These are phyloP conservation scores for Ustilaginoidea virens DNA, from an alignment of 2,329 filamentous ascomycete species.

Conservation along the genomic window DNA sequence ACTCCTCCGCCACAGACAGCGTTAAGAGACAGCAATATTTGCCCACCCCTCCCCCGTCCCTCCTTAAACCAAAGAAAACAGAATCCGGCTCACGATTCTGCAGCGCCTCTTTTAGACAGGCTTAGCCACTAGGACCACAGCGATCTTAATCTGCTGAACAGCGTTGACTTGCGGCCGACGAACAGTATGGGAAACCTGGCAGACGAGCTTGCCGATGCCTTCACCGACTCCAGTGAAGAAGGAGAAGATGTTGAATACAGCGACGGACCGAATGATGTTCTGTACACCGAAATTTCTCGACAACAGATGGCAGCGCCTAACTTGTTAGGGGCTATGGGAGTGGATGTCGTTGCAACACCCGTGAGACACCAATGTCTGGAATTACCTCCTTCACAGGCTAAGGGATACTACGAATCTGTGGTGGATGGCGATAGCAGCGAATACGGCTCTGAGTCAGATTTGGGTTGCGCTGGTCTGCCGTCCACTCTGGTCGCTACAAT, in stretches of 20 bases:
- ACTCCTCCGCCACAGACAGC: slow-evolving; percentile 38
- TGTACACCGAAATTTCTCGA: background rate
- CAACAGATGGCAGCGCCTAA: slow-evolving; percentile 1
- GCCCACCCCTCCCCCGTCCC: slow-evolving; percentile 38
- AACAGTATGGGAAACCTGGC: slow-evolving; percentile 63
- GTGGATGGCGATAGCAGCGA: slow-evolving; percentile 59
- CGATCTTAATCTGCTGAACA: slow-evolving; percentile 30
- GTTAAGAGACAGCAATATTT: slow-evolving; percentile 26
- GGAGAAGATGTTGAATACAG: slow-evolving; percentile 41
- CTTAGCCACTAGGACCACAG: slow-evolving; percentile 31
- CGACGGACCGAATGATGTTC: slow-evolving; percentile 15
- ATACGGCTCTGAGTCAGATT: slow-evolving; percentile 57
- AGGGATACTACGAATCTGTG: slow-evolving; percentile 33
- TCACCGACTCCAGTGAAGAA: slow-evolving; percentile 50
- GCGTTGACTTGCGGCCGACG: slow-evolving; percentile 23
- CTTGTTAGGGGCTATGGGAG: slow-evolving; percentile 2
- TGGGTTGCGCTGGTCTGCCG: slow-evolving; percentile 53
- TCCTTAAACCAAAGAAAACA: no score
- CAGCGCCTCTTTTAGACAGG: slow-evolving; percentile 31
- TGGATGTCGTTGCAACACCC: slow-evolving; percentile 9
- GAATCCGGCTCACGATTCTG: slow-evolving; percentile 32
- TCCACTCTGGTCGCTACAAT: slow-evolving; percentile 53
- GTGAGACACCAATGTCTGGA: slow-evolving; percentile 19
- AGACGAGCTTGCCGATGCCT: slow-evolving; percentile 64
- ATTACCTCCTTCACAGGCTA: slow-evolving; percentile 23